Base-by-base conservation (phyloP, 1,284 basidiomycete species). In the Heterobasidion occidentale region DNA sequence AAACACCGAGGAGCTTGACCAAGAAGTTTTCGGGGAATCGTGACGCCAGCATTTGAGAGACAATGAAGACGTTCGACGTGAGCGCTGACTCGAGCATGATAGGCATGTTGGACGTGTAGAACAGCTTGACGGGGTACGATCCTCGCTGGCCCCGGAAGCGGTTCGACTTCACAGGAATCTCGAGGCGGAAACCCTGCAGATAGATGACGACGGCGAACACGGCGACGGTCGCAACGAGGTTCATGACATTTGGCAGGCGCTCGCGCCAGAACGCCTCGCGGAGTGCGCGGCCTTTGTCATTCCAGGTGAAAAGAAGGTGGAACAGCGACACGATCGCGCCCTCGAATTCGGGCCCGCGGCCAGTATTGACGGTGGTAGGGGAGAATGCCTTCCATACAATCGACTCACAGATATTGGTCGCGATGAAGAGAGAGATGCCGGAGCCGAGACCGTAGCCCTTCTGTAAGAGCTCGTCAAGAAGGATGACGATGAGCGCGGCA, bases 351-450 rank as follows among this genome's bases (percentile, higher is more conserved):
- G 96, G 93, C 7, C 96, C 96, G 63, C 95, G 92, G 54, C 96
- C 96, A 33, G 94, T 98, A 83, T 99, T 99, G 76, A 98, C 76
- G 51, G 96, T 98, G 36, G 94, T 98, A 35, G 96, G 97, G 3
- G 93, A 96, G 77, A 99, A 98, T 2, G 95, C 96, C 72, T 99
- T 99, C 96, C 96, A 99, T 67, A 98, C 86, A 76, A 99, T 99
- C 59, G 90, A 92, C 74, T 99, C 96, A 75, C 97, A 99, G 65
- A 98, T 98, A 81, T 98, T 99, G 75, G 96, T 98, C 5, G 96
- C 96, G 65, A 98, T 98, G 82, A 98, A 99, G 61, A 98, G 88
- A 58, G 95, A 97, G 73, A 99, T 98, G 67, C 96, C 96, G 2
- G 94, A 97, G 57, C 96, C 96, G 59, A 99, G 91, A 71, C 96